Evolutionary conservation across 805 yeast species (phyloP).

Genomic region (Tetrapisispora taiwanensis): DNA sequence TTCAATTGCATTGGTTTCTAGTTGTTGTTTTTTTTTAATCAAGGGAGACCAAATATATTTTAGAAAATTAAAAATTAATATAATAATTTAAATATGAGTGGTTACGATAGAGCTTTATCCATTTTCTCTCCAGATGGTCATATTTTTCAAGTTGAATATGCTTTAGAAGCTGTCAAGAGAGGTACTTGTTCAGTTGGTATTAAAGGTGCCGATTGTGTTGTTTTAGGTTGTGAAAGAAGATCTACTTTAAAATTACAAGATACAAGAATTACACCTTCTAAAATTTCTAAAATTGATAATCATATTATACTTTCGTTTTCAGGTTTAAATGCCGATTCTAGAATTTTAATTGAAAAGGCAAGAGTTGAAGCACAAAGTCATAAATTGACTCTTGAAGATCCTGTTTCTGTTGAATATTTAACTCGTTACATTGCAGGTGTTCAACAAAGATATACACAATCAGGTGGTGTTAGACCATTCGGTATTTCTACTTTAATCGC

Average conservation of each 20-base stretch:
- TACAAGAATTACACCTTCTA: conserved; percentile 91
- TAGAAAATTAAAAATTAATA: too few relatives aligned
- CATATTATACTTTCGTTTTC: conserved; percentile 92
- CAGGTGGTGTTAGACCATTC: conserved; percentile 97
- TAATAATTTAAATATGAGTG: conserved; percentile 55
- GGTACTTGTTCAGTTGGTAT: conserved; percentile 98
- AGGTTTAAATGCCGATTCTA: conserved; percentile 96
- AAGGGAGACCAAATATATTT: too few relatives aligned
- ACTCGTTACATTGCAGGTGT: conserved; percentile 96
- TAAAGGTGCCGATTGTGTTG: conserved; percentile 80
- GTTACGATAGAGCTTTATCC: conserved; percentile 97
- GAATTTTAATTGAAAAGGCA: conserved; percentile 89
- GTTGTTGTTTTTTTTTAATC: too few relatives aligned
- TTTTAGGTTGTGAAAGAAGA: conserved; percentile 93
- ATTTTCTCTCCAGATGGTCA: conserved; percentile 99
- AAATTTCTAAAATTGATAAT: conserved; percentile 82
- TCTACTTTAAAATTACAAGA: conserved; percentile 92
- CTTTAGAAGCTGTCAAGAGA: conserved; percentile 93
- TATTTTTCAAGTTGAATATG: conserved; percentile 97
- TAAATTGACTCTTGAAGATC: conserved; percentile 85
- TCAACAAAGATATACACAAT: conserved; percentile 92
- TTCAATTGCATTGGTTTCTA: too few relatives aligned
- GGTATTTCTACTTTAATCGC: conserved; percentile 93
- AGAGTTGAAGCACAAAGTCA: conserved; percentile 95
- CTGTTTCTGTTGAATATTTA: conserved; percentile 82